These are phyloP conservation scores for Tricholoma sp. DNA, from an alignment of 768 basidiomycete genomes.

Conservation along the genomic window DNA sequence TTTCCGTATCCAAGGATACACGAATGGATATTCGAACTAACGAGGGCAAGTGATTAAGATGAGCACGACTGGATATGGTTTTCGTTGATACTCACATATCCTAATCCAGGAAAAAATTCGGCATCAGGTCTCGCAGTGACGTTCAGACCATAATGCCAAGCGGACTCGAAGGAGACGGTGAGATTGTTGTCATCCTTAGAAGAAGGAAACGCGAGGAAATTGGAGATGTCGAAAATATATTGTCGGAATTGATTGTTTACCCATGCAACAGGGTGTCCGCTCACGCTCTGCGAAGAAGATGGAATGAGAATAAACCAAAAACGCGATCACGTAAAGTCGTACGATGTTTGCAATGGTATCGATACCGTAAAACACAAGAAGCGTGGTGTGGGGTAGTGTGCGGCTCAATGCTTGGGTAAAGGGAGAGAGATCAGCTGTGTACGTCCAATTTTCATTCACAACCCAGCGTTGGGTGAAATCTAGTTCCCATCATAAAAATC, in stretches of 20 bases:
- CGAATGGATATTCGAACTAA: slow-evolving; percentile 47
- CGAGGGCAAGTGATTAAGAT: neutral
- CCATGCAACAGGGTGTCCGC: slow-evolving; percentile 49
- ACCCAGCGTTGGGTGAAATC: slow-evolving; percentile 55
- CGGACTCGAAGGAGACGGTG: slow-evolving; percentile 48
- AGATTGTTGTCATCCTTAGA: slow-evolving; percentile 34
- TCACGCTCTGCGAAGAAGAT: slow-evolving; percentile 33
- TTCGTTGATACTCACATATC: slow-evolving; percentile 26
- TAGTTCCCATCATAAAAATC: slow-evolving; percentile 12
- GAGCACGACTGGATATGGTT: neutral
- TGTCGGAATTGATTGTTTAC: slow-evolving; percentile 55
- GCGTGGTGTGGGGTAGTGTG: slow-evolving; percentile 22
- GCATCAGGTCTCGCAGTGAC: slow-evolving; percentile 45
- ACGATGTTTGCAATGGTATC: slow-evolving; percentile 56
- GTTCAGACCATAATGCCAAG: slow-evolving; percentile 48
- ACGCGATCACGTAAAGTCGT: slow-evolving; percentile 10
- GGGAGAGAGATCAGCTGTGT: slow-evolving; percentile 47
- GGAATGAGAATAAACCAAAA: neutral
- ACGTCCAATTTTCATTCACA: slow-evolving; percentile 53
- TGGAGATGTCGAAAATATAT: slow-evolving; percentile 47
- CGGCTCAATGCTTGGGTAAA: slow-evolving; percentile 25
- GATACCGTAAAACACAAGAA: slow-evolving; percentile 52
- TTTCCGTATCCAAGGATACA: slow-evolving; percentile 47
- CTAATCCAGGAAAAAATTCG: slow-evolving; percentile 35
- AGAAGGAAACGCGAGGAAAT: slow-evolving; percentile 30